Percentiles rank a stretch among this genome's conserved stretches.
These are phyloP conservation scores for Nicotiana tomentosiformis DNA, from an alignment of 257 asterid species.

Conservation along the genomic window DNA sequence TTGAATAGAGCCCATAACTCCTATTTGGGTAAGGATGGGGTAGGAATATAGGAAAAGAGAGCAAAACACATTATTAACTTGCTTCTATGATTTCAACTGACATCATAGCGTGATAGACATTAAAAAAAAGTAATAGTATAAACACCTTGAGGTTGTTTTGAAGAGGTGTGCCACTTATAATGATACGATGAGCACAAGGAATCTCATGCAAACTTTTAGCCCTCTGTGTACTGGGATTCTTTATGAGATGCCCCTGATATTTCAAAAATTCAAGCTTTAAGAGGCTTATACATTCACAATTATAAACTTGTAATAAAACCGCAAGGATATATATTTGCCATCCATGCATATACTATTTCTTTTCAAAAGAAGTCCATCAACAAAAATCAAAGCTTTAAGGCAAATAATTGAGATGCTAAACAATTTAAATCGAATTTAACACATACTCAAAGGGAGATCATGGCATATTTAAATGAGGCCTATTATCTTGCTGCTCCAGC, in stretches of 20 bases:
- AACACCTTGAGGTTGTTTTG: constrained; percentile 92
- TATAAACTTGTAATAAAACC: background rate
- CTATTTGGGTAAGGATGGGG: constrained; percentile 24
- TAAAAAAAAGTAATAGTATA: background rate
- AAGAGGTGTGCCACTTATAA: constrained; percentile 96
- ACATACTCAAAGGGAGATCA: background rate
- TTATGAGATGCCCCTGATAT: constrained; percentile 85
- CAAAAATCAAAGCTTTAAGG: background rate
- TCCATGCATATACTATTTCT: background rate
- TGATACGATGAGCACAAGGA: constrained; percentile 78
- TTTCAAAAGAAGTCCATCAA: background rate
- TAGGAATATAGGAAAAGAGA: background rate
- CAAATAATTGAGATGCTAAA: background rate
- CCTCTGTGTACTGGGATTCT: constrained; percentile 95
- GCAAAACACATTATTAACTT: constrained; percentile 1
- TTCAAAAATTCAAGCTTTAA: background rate
- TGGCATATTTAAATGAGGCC: background rate
- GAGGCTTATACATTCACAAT: background rate
- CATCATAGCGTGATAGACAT: background rate
- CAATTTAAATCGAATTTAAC: background rate
- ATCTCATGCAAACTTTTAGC: constrained; percentile 94
- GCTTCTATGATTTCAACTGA: background rate
- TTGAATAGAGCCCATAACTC: constrained; percentile 94
- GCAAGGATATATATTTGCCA: background rate
- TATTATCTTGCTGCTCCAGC: background rate